Conservation (phyloP, 441 rosid species). For the Populus hybrid region DNA sequence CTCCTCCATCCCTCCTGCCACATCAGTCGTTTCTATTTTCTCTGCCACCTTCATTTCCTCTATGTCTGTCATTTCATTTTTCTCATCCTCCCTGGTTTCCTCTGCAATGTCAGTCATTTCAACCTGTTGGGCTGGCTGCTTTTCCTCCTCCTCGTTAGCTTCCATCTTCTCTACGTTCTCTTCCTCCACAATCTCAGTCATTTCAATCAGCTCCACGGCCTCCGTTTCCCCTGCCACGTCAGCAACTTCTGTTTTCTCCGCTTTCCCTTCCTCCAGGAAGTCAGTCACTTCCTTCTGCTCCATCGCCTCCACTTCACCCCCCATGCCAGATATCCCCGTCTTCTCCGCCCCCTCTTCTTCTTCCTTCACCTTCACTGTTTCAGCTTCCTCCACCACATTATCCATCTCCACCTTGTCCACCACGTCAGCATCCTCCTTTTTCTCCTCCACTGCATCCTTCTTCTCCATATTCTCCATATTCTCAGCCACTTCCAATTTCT, state of each 20-base stretch:
- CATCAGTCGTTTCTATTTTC: conserved; percentile 16
- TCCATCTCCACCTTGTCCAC: conserved; percentile 24
- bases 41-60: conserved; percentile 12
- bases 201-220: not conserved
- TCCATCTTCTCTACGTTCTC: conserved; percentile 10
- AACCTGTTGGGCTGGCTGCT: not conserved
- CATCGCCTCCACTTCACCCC: conserved; percentile 13
- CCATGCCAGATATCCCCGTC: not conserved
- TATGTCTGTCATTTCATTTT: conserved; percentile 10
- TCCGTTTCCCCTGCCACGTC: conserved; percentile 9
- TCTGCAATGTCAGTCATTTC: conserved; percentile 9
- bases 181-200: conserved; percentile 3
- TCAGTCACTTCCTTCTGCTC: conserved; percentile 21
- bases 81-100: not conserved
- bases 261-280: conserved; percentile 26
- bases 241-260: conserved; percentile 10
- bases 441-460: conserved; percentile 9
- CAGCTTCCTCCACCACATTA: conserved; percentile 27
- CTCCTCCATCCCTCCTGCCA: conserved; percentile 10
- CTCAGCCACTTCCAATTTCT: conserved; percentile 9
- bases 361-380: conserved; percentile 19
- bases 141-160: conserved; percentile 10
- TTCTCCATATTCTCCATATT: conserved; percentile 9
- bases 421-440: conserved; percentile 7
- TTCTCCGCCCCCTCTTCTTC: conserved; percentile 12